Percentiles rank a stretch among this genome's conserved stretches.
These are phyloP conservation scores for Persicaria tinctoria DNA, from an alignment of 148 eudicot species.

Conservation along the genomic window DNA sequence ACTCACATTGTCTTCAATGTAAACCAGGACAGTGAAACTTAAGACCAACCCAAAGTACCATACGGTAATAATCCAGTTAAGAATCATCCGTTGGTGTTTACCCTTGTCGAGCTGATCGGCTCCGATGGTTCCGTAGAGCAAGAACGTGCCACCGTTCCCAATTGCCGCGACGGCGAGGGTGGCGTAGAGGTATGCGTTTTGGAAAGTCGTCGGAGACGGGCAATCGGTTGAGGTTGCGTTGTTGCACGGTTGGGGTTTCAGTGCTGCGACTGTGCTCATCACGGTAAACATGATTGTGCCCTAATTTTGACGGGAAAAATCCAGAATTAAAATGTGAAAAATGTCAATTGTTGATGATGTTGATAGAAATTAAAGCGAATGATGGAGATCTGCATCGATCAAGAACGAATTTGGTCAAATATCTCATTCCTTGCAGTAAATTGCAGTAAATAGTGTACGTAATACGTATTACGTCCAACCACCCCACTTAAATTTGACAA, in stretches of 20 bases:
- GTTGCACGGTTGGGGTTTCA: slow-evolving; percentile 30
- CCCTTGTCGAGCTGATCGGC: slow-evolving; percentile 35
- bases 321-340: too few relatives aligned
- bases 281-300: slow-evolving; percentile 35
- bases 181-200: slow-evolving; percentile 24
- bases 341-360: too few relatives aligned
- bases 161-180: slow-evolving; percentile 30
- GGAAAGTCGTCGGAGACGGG: slow-evolving; percentile 22
- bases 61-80: slow-evolving; percentile 34
- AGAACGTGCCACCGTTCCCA: slow-evolving; percentile 38
- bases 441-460: too few relatives aligned
- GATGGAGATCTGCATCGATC: too few relatives aligned
- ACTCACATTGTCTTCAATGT: slow-evolving; percentile 40
- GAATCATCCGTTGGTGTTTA: slow-evolving; percentile 27
- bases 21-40: slow-evolving; percentile 33
- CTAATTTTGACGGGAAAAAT: slow-evolving; percentile 17
- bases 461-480: too few relatives aligned
- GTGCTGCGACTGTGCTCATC: slow-evolving; percentile 22
- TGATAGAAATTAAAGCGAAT: too few relatives aligned
- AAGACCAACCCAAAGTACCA: slow-evolving; percentile 23
- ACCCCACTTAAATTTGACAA: too few relatives aligned
- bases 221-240: slow-evolving; percentile 16
- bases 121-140: slow-evolving; percentile 38
- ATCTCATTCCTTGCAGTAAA: too few relatives aligned
- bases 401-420: too few relatives aligned